Evolutionary conservation across 208 protist species (phyloP), one percentile per base, ranked within the genome.

Genomic region (Novymonas esmeraldas): DNA sequence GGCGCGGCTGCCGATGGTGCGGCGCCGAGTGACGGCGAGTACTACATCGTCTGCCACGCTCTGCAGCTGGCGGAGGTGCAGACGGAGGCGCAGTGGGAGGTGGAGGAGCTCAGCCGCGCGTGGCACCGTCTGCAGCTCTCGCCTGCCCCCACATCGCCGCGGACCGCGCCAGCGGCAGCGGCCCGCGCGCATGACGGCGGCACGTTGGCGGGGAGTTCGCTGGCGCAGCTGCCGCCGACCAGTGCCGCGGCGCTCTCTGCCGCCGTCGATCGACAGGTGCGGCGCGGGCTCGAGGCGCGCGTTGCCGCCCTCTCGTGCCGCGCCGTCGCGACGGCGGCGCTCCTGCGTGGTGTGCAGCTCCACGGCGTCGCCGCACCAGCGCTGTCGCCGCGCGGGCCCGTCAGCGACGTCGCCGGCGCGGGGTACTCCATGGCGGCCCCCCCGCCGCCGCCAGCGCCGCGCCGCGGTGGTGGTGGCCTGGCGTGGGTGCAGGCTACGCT

Each of bases 11-110:
- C 31, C 22, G 59, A 29, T 29, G 10, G 41, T 42, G 26, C 44
- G 18, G 59, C 33, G 11, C 42, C 41, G 13, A n/a, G 13, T 20
- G 59, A 64, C 11, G 69, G 69, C 10, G 44, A 55, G 24, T 75
- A 69, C 45, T 75, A 51, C 45, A 33, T 64, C 10, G 69, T 75
- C n/a, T 75, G 69, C 46, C 69, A 75, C 45, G 61, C 29, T 33
- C 16, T 75, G 45, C 69, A 75, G 52, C 18, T 64, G 34, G 69
- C 69, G 1, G 69, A 75, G 61, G 55, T 69, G n/a, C 16, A n/a
- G 14, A 54, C 61, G 16, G 69, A 75, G 61, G 10, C 55, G 44
- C 46, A 61, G 54, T 75, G 60, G 60, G 69, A 75, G 39, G n/a
- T 60, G n/a, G 42, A 48, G 44, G 69, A 75, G 61, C 44, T 75